A percentile compares a stretch with the other conserved stretches of the same genome.
These are phyloP conservation scores for Lentinula novae-zelandiae DNA, from an alignment of 1,284 basidiomycete species.

Conservation along the genomic window DNA sequence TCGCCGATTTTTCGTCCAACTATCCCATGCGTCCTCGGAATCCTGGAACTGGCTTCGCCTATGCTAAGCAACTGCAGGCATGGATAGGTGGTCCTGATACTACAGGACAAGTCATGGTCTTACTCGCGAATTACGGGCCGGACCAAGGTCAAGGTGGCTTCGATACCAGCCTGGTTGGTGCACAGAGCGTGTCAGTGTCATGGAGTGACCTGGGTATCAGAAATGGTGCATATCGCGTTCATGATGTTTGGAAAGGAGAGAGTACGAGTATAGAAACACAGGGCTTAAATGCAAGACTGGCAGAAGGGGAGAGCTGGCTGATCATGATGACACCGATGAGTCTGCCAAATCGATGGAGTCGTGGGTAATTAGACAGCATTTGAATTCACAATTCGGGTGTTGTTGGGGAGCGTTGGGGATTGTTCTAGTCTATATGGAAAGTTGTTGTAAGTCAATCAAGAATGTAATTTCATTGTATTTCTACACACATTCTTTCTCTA, in stretches of 20 bases:
- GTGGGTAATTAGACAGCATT: neutral
- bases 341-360: neutral
- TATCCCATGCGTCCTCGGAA: constrained; percentile 13
- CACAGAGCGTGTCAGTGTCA: constrained; percentile 5
- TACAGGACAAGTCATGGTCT: constrained; percentile 2
- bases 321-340: neutral
- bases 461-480: too few relatives aligned
- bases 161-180: constrained; percentile 1
- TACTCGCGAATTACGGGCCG: constrained; percentile 12
- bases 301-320: constrained; percentile 3
- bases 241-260: constrained; percentile 8
- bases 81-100: constrained; percentile 12
- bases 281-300: neutral
- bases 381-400: neutral
- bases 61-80: constrained; percentile 11
- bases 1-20: constrained; percentile 10
- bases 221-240: neutral
- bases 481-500: too few relatives aligned
- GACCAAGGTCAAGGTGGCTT: constrained; percentile 13
- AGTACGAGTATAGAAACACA: neutral
- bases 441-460: too few relatives aligned
- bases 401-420: neutral
- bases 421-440: too few relatives aligned
- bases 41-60: constrained; percentile 4
- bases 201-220: constrained; percentile 8